A percentile compares a stretch with the other conserved stretches of the same genome.
Conservation (phyloP, 164 flowering plant genomes). For the Litsea cubeba region DNA sequence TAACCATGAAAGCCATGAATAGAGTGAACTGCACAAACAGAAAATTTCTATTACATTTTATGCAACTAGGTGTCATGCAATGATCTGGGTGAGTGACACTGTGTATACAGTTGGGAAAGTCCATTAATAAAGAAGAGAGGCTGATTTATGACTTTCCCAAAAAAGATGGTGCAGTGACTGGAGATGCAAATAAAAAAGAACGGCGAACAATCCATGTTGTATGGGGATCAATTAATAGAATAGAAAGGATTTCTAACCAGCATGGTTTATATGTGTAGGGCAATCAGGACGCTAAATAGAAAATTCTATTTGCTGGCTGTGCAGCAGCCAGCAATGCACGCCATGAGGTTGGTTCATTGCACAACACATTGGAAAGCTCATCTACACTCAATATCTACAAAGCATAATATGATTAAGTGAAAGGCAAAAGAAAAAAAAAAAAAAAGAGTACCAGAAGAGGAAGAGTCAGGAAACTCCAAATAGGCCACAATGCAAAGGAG, state of each 20-base stretch:
- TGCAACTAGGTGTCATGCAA: background rate
- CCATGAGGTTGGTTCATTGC: background rate
- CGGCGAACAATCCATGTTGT: background rate
- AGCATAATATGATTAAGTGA: background rate
- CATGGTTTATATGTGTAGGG: background rate
- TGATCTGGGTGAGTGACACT: background rate
- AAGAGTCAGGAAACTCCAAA: slow-evolving; percentile 85
- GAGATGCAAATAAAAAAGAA: background rate
- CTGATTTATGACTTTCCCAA: background rate
- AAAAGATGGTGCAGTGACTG: background rate
- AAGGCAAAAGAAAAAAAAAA: background rate
- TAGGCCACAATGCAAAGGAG: slow-evolving; percentile 83
- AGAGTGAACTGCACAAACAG: slow-evolving; percentile 69
- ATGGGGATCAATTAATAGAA: background rate
- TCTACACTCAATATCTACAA: background rate
- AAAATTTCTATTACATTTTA: background rate
- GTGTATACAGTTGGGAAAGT: background rate
- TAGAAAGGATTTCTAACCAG: background rate
- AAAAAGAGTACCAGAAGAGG: slow-evolving; percentile 67
- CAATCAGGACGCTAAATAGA: background rate
- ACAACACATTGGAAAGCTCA: background rate
- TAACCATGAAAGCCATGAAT: slow-evolving; percentile 74
- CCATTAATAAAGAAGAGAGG: background rate
- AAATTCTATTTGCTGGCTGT: background rate
- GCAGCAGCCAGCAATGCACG: background rate